Conservation (phyloP, 345 rosid species). For the Physaria fendleri region DNA sequence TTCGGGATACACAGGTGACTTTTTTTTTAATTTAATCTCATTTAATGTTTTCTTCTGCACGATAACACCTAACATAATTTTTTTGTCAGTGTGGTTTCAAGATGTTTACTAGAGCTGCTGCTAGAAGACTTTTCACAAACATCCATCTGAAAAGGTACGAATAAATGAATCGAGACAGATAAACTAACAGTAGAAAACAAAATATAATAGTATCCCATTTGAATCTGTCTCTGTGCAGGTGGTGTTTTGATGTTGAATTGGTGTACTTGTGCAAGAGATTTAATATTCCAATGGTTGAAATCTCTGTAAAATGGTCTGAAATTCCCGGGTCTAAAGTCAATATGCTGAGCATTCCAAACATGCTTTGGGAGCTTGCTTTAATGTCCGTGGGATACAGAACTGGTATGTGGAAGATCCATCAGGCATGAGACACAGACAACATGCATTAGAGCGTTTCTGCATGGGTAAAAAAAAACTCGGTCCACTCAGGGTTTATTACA, state of each 20-base stretch:
- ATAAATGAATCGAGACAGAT: not conserved
- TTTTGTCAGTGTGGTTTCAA: conserved; percentile 87
- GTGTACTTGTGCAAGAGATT: conserved; percentile 86
- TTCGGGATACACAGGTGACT: conserved; percentile 93
- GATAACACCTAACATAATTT: not conserved
- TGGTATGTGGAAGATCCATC: conserved; percentile 61
- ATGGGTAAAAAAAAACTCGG: not conserved
- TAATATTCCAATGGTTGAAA: conserved; percentile 63
- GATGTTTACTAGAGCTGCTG: conserved; percentile 99
- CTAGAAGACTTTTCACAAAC: conserved; percentile 82
- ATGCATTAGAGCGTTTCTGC: conserved; percentile 2
- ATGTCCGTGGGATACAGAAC: conserved; percentile 88
- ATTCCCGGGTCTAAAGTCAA: conserved; percentile 97
- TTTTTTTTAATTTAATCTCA: not conserved
- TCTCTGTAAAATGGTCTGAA: conserved; percentile 91
- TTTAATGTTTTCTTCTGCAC: not conserved
- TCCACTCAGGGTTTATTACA: not conserved
- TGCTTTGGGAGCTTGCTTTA: conserved; percentile 95
- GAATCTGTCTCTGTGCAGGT: conserved; percentile 40
- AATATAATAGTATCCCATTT: not conserved
- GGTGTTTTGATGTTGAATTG: conserved; percentile 98
- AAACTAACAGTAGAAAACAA: not conserved
- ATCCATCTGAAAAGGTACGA: conserved; percentile 76
- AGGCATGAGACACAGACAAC: conserved; percentile 20
- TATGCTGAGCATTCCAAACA: conserved; percentile 80